A percentile compares a stretch with the other conserved stretches of the same genome.
Conservation (phyloP, 2,329 filamentous ascomycete genomes). For the Gyromitra esculenta region DNA sequence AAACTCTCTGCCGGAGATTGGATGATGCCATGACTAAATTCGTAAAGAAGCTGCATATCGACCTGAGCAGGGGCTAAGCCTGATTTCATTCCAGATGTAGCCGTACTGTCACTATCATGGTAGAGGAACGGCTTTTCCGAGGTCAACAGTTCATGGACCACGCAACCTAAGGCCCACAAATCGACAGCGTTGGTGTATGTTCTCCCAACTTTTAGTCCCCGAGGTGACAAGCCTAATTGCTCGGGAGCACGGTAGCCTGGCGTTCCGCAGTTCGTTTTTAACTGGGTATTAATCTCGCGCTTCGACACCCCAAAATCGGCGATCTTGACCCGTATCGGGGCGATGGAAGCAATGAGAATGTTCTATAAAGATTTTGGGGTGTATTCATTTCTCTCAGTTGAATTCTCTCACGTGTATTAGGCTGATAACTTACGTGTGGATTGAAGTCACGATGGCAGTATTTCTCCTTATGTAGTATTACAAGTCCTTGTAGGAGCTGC, state of each 20-base stretch:
- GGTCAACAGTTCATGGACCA: conserved; percentile 4
- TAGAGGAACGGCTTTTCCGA: background rate
- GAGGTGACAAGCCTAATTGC: background rate
- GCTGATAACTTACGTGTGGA: background rate
- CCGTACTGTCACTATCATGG: background rate
- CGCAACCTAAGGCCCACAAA: background rate
- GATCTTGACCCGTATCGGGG: conserved; percentile 3
- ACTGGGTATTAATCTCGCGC: background rate
- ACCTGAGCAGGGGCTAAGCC: background rate
- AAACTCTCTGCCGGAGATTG: background rate
- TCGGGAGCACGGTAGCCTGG: background rate
- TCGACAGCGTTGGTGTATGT: background rate
- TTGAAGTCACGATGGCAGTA: background rate
- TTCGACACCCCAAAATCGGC: background rate
- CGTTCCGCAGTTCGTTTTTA: background rate
- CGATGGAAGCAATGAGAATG: background rate
- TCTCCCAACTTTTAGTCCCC: background rate
- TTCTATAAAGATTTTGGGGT: background rate
- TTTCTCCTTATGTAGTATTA: background rate
- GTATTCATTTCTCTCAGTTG: background rate
- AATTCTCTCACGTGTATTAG: background rate
- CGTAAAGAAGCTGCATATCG: background rate
- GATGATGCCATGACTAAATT: background rate
- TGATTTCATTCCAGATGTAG: background rate
- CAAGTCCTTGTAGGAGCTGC: background rate